phyloP scores from a whole-genome alignment of 1,284 basidiomycete species.

The Mrakiaceae sp. region DNA sequence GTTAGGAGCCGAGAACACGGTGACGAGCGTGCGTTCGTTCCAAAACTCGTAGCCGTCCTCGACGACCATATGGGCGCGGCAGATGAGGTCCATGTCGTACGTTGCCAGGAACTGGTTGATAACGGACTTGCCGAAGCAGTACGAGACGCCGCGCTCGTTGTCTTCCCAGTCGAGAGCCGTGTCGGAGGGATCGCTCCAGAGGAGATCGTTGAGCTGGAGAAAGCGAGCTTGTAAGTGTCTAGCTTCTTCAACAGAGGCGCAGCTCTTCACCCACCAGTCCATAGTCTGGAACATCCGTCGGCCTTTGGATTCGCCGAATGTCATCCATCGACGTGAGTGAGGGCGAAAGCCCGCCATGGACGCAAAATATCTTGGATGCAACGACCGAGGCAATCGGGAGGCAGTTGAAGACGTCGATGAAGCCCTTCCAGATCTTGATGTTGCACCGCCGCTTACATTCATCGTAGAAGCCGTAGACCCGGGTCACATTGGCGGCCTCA shows the following conservation, averaged over 20 bases:
- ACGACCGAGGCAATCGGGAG: slow-evolving; percentile 97
- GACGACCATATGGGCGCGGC: slow-evolving; percentile 99
- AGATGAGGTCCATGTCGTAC: slow-evolving; percentile 94
- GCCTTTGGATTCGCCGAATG: slow-evolving; percentile 93
- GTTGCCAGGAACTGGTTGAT: slow-evolving; percentile 18
- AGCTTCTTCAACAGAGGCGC: too few relatives aligned
- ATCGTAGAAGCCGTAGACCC: slow-evolving; percentile 99
- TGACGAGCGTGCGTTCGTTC: slow-evolving; percentile 97
- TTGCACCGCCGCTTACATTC: slow-evolving; percentile 99
- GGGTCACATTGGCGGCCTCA: slow-evolving; percentile 97
- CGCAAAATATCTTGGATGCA: slow-evolving; percentile 98
- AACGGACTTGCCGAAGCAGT: slow-evolving; percentile 96
- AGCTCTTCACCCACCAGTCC: slow-evolving; percentile 44
- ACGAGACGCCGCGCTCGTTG: slow-evolving; percentile 98
- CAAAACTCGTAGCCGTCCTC: slow-evolving; percentile 99
- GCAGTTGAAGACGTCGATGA: slow-evolving; percentile 98
- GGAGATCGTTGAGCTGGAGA: slow-evolving; percentile 67
- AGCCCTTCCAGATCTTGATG: slow-evolving; percentile 99
- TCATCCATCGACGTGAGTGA: slow-evolving; percentile 97
- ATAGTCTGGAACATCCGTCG: slow-evolving; percentile 99
- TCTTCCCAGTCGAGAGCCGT: slow-evolving; percentile 99
- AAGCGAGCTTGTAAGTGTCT: too few relatives aligned
- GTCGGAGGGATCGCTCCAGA: slow-evolving; percentile 98
- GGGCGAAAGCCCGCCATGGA: slow-evolving; percentile 97
- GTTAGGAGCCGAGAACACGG: slow-evolving; percentile 95